Base-by-base conservation (phyloP, 1,284 basidiomycete species). In the Erythrobasidium hasegawianum region DNA sequence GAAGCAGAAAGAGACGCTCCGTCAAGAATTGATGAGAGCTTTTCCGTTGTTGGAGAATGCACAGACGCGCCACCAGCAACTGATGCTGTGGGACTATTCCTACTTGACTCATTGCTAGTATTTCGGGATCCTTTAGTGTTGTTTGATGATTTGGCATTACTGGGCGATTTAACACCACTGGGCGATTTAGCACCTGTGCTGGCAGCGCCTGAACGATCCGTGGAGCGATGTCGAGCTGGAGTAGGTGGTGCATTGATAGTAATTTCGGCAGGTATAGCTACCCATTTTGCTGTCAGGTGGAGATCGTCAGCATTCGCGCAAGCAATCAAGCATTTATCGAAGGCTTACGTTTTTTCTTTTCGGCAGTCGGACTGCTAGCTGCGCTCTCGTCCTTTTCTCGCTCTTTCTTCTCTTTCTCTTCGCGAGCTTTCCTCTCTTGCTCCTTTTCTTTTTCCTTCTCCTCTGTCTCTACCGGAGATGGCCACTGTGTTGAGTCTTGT, bases 81-180 rank as follows among this genome's bases (percentile, higher is more conserved):
- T 2, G 53, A 45, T 14, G 54, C 54, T 24, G 45, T 54, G 20
- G 61, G 39, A n/a, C 43, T 38, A 13, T 41, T 57, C 13, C 26
- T 64, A 41, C 54, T 64, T 53, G 40, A 56, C 11, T 38, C 54
- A 11, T 64, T 52, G 53, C 22, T n/a, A 24, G 22, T 20, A 2
- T 13, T 24, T 22, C 9, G 22, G 26, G 14, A 26, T n/a, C 8
- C 20, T 16, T 14, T 61, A 29, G 33, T 24, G 22, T n/a, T 56
- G 24, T 18, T 24, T 16, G 38, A 45, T 10, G 13, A 16, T 22
- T 26, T 11, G 22, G 53, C 22, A 13, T 16, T 11, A 29, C 20
- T 29, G 26, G 33, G 33, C 8, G 53, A 55, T 50, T 22, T 50
- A 50, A 10, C 10, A 14, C 22, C 10, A 14, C 20, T 50, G 47